Evolutionary conservation across 768 basidiomycete species (phyloP), one percentile per base, ranked within the genome.

Genomic region (Phaeolepiota aurea): DNA sequence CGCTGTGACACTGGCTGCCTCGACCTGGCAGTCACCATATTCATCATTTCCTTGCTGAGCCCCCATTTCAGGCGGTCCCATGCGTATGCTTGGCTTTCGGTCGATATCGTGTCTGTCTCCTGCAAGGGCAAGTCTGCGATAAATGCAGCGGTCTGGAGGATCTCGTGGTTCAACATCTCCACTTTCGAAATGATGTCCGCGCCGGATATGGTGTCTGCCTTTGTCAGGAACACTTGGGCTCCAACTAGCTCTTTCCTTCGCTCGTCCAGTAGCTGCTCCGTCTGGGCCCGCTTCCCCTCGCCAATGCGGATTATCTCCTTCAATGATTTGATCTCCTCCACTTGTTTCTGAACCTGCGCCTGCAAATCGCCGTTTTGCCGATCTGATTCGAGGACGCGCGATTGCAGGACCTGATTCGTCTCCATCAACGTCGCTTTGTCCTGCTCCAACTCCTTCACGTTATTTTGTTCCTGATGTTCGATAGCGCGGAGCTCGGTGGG

Each of bases 141-240:
- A 48, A 65, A 59, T 18, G 71, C 68, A 2, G 66, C 52, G 10
- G 58, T 56, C 44, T 76, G 74, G 28, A 69, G 56, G 16, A 74
- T 69, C 47, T 76, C 74, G 16, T 57, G 53, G 45, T 76, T 76
- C 16, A 35, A 35, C 47, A 53, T 53, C 30, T 37, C 47, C n/a
- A 62, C 49, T 16, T 35, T 35, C 10, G 22, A 23, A 3, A 53
- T 46, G 37, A 72, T 62, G 7, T 76, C 73, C 0, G 65, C 62
- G 1, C 64, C 69, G 0, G 74, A 68, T 42, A 68, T 56, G 0
- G 48, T 46, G 38, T 76, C 73, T 13, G 63, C 56, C 25, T 63
- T 70, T 1, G 63, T 64, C 51, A 74, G 52, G 49, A 68, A 74
- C 5, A 57, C 52, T 38, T 70, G 68, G 0, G 65, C 64, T 0